Evolutionary conservation across 495 filamentous ascomycete genomes (phyloP), one percentile per base, ranked within the genome.

Genomic region (Xylaria flabelliformis): DNA sequence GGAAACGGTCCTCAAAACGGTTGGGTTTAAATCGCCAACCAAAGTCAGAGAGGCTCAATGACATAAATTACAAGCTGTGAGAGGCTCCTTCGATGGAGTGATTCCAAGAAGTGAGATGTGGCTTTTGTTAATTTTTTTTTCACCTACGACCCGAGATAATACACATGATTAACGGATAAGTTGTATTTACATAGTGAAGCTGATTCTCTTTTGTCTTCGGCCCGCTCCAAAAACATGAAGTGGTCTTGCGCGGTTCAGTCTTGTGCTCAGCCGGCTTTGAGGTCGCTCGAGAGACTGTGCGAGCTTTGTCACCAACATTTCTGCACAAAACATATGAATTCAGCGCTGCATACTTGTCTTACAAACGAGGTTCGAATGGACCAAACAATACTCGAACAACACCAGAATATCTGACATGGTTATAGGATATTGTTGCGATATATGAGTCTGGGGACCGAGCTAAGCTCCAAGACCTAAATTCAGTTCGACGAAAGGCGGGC

Each of bases 301-400:
- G 72, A 74, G 50, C 55, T 65, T 53, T 74, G 72, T 39, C 9
- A 72, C 81, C 63, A 82, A 84, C 84, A 87, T 85, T 32, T 70
- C 75, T 72, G 59, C 34, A 24, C 21, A 50, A 41, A 42, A 56
- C 70, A 71, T 75, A 58, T 55, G 24, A 32, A 69, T 5, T 65
- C 68, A 44, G 36, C 67, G 29, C 39, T 75, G 62, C 69, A 74
- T 67, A 72, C 70, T 64, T 74, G 72, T 72, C 69, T 42, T 64
- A 72, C 72, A 74, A 62, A 36, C 29, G 72, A 74, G 69, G 72
- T 74, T 72, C 29, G 69, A 44, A 72, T 61, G 24, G 61, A 17
- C n/a, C 9, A 72, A 72, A 58, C 29, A 67, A 67, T 74, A 53
- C 58, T 74, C 58, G 51, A 67, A 59, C 10, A 56, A 48, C 21